Base-by-base conservation (phyloP, 1,284 basidiomycete genomes). In the Xerocomus minutiporus region DNA sequence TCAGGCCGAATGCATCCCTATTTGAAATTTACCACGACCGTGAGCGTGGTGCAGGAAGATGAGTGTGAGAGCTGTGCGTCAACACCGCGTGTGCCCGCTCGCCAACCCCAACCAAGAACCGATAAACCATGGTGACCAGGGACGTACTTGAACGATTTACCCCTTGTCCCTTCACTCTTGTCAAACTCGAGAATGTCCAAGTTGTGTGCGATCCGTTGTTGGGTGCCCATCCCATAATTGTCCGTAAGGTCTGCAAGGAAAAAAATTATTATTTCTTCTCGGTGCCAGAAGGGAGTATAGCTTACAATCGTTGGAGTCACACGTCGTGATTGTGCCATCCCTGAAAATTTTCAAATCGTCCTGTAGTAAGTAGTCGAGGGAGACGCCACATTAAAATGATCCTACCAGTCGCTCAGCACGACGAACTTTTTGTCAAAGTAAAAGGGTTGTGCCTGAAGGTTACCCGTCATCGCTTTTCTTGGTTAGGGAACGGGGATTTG, bases 311-410 rank as follows among this genome's bases (percentile, higher is more conserved):
- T 96, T 96, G 20, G 89, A 92, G 71, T 96, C 92, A 61, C 80
- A 81, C 46, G 83, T 91, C 7, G 92, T 95, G 71, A 95, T 95
- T 23, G 91, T 96, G 63, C 92, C 93, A 73, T 94, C 93, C 92
- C 86, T 90, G 67, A 15, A n/a, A 48, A 42, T 6, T 20, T 28
- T 20, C 35, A 11, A 32, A 20, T 47, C 20, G 52, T 32, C 38
- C 17, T 38, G 50, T 13, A 6, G 29, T 31, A 31, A 31, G 29
- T 9, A 11, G 29, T 31, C 9, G 7, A 11, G 6, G 9, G n/a
- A 48, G 44, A 15, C 6, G 35, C 23, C 15, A 25, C 25, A 20
- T 36, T 5, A 23, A 39, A 13, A 34, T 31, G 35, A 38, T 38
- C 87, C 59, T 63, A 93, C 91, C 91, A 95, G 71, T 96, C 92